phyloP scores from a whole-genome alignment of 768 basidiomycete species.

The Macrolepiota dolichaula region DNA sequence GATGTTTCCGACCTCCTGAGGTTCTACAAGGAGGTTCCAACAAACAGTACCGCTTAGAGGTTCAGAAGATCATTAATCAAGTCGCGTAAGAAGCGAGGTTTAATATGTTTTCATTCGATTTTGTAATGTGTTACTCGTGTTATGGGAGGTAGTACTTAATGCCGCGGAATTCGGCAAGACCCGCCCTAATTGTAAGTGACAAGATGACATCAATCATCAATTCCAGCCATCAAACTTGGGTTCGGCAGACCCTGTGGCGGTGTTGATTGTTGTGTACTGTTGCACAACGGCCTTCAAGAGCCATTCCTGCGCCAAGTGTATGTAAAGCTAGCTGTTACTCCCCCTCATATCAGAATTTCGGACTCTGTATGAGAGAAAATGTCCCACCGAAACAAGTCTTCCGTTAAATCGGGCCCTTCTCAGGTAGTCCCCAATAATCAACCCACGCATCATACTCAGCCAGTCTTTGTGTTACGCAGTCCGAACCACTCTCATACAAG shows the following conservation, averaged over 20 bases:
- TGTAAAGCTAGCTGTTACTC: no score
- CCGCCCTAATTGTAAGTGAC: not conserved
- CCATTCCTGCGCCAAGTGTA: not conserved
- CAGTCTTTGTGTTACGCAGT: conserved; percentile 1
- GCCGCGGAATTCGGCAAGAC: not conserved
- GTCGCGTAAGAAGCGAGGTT: not conserved
- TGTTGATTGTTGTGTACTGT: not conserved
- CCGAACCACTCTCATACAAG: not conserved
- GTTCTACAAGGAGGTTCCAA: conserved; percentile 62
- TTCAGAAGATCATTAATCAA: not conserved
- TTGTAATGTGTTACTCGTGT: not conserved
- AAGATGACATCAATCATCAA: not conserved
- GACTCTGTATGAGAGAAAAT: conserved; percentile 10
- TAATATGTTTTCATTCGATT: not conserved
- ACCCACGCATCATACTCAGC: no score
- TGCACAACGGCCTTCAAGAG: not conserved
- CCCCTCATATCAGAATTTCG: not conserved
- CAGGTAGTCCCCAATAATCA: conserved; percentile 17
- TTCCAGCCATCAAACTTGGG: not conserved
- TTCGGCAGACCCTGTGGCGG: not conserved
- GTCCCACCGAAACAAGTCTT: conserved; percentile 23
- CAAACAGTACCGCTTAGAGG: conserved; percentile 14
- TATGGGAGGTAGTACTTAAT: not conserved
- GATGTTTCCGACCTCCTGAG: conserved; percentile 89
- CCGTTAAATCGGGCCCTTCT: conserved; percentile 9